phyloP scores from a whole-genome alignment of 1,284 basidiomycete species.

The Ustilago loliicola region DNA sequence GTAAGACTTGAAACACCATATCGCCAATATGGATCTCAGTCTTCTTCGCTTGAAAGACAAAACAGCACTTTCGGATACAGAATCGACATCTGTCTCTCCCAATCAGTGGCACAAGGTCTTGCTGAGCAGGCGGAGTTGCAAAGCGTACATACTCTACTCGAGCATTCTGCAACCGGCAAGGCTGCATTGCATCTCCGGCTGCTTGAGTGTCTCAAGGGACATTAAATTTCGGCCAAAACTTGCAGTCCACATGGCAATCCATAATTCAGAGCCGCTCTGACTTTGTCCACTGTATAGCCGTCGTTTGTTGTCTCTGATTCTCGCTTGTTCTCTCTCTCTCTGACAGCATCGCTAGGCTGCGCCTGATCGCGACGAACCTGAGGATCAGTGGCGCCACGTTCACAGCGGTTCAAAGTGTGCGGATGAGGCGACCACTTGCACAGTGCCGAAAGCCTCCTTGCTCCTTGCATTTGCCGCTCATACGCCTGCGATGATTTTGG shows the following conservation, averaged over 20 bases:
- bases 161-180: slow-evolving; percentile 2
- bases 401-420: too few relatives aligned
- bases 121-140: slow-evolving; percentile 11
- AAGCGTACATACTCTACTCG: background rate
- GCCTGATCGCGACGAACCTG: too few relatives aligned
- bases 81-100: background rate
- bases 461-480: slow-evolving; percentile 1
- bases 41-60: background rate
- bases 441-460: slow-evolving; percentile 2
- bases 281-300: slow-evolving; percentile 8
- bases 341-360: background rate
- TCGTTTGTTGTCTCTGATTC: slow-evolving; percentile 10
- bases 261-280: background rate
- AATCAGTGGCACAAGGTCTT: slow-evolving; percentile 3
- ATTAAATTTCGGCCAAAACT: background rate
- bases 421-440: background rate
- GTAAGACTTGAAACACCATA: background rate
- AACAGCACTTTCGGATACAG: background rate
- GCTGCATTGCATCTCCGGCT: slow-evolving; percentile 1
- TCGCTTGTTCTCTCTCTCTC: background rate
- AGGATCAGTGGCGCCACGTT: too few relatives aligned
- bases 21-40: too few relatives aligned
- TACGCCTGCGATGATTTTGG: background rate
- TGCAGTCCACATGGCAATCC: slow-evolving; percentile 7
- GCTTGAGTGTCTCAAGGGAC: background rate